Percentiles rank a stretch among this genome's conserved stretches.
Evolutionary conservation across 148 eudicot species (phyloP).

Genomic region (Spergularia bocconei): DNA sequence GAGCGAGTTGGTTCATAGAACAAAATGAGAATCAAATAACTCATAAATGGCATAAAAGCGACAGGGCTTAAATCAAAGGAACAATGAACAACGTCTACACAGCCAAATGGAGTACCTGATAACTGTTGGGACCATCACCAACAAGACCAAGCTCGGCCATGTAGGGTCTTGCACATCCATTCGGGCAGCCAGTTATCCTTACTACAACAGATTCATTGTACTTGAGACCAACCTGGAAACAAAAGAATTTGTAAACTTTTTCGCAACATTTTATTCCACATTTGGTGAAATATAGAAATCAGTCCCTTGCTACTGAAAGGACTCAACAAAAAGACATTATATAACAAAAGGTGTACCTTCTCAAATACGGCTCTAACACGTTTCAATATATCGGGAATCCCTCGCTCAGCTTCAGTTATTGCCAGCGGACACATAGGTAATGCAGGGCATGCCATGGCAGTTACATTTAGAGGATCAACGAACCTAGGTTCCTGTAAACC

Average conservation of each 20-base stretch:
- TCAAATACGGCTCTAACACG: conserved; percentile 84
- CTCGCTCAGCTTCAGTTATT: conserved; percentile 96
- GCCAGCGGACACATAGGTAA: conserved; percentile 93
- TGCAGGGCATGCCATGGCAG: conserved; percentile 99
- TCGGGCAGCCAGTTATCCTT: conserved; percentile 95
- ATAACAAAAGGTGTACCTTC: conserved; percentile 49
- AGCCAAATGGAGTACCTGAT: conserved; percentile 53
- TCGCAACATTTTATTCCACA: conserved; percentile 9
- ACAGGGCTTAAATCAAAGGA: too few species aligned
- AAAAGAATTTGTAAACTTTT: conserved; percentile 3
- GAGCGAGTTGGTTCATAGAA: neutral
- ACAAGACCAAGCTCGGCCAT: conserved; percentile 99
- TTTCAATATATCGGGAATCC: conserved; percentile 89
- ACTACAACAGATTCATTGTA: conserved; percentile 71
- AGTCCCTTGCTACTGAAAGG: neutral
- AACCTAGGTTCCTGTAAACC: conserved; percentile 61
- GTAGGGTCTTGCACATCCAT: conserved; percentile 99
- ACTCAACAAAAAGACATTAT: neutral
- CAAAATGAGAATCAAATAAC: neutral
- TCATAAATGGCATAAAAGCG: neutral
- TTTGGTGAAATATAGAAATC: neutral
- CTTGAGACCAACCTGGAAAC: conserved; percentile 80
- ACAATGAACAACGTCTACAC: too few species aligned
- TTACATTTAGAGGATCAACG: conserved; percentile 87
- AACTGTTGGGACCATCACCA: conserved; percentile 98